phyloP scores from a whole-genome alignment of 2,329 filamentous ascomycete species.

The Hypoxylon sp. region DNA sequence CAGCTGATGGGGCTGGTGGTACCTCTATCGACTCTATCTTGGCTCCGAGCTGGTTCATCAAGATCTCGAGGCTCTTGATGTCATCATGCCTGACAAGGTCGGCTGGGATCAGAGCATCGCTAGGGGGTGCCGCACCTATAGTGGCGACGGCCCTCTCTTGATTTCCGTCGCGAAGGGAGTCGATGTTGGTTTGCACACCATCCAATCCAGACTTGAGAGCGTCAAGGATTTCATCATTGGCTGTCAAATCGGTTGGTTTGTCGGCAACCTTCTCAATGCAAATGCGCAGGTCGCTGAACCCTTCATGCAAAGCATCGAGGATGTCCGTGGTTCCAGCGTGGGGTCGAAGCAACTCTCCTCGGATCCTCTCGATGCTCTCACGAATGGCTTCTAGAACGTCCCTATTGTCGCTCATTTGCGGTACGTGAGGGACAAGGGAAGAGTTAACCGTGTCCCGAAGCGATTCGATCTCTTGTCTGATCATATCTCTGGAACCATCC shows the following conservation, averaged over 20 bases:
- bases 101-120: constrained; percentile 57
- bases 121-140: constrained; percentile 61
- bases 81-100: constrained; percentile 73
- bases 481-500: constrained; percentile 68
- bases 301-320: constrained; percentile 88
- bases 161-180: constrained; percentile 70
- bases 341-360: constrained; percentile 75
- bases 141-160: constrained; percentile 46
- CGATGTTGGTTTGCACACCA: constrained; percentile 79
- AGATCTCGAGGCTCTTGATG: constrained; percentile 83
- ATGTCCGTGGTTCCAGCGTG: constrained; percentile 83
- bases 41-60: constrained; percentile 82
- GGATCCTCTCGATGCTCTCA: constrained; percentile 76
- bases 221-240: constrained; percentile 89
- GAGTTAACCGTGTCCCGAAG: constrained; percentile 80
- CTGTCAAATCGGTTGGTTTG: constrained; percentile 82
- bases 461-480: constrained; percentile 84
- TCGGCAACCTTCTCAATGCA: constrained; percentile 81
- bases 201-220: constrained; percentile 85
- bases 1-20: constrained; percentile 52
- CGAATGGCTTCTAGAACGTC: constrained; percentile 77
- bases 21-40: constrained; percentile 83
- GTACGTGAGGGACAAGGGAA: constrained; percentile 67
- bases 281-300: constrained; percentile 77
- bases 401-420: constrained; percentile 56